Evolutionary conservation across 306 rosid species (phyloP).

Genomic region (Rosa persica): DNA sequence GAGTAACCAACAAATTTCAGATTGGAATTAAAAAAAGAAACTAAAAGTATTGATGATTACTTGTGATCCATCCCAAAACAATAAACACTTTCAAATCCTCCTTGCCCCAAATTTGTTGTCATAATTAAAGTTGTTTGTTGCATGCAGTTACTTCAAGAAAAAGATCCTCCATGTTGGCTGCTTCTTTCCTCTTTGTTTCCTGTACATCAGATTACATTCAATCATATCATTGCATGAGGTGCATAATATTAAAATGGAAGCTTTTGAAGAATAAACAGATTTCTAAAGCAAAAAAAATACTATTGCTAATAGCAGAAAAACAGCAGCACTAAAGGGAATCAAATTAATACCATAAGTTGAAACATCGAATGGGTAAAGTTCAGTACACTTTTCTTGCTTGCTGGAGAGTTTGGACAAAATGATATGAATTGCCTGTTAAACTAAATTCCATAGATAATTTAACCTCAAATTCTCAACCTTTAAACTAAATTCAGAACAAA

Average conservation of each 20-base stretch:
- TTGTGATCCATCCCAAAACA: constrained; percentile 99
- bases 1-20: not conserved
- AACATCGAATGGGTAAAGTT: not conserved
- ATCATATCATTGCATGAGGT: not conserved
- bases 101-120: constrained; percentile 99
- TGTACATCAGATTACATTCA: constrained; percentile 42
- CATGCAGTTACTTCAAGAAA: constrained; percentile 85
- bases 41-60: constrained; percentile 32
- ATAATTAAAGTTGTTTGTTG: constrained; percentile 92
- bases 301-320: not conserved
- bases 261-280: not conserved
- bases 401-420: too few species aligned
- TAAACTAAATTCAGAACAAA: too few species aligned
- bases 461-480: too few species aligned
- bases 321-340: not conserved
- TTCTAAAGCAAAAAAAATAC: not conserved
- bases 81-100: constrained; percentile 95
- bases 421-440: too few species aligned
- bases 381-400: too few species aligned
- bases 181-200: constrained; percentile 77
- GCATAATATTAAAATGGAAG: not conserved
- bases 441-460: too few species aligned
- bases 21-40: not conserved
- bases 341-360: not conserved
- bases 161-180: constrained; percentile 86